These are phyloP conservation scores for Acidiella bohemica DNA, from an alignment of 495 filamentous ascomycete genomes.

Conservation along the genomic window DNA sequence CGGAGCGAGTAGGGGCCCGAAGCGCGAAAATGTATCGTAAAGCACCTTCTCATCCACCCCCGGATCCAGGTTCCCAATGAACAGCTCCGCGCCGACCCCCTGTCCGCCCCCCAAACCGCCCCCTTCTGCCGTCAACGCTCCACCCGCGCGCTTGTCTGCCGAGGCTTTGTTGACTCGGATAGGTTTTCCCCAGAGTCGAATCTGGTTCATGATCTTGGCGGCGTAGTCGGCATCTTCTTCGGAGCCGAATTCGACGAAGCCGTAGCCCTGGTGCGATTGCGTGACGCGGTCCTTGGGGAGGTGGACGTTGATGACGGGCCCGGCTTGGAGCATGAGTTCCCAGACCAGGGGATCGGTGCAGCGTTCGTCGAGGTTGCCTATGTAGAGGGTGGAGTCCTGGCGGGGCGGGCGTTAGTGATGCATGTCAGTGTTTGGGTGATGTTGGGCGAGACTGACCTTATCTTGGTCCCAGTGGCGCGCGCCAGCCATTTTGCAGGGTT, in stretches of 20 bases:
- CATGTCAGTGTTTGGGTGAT: no score
- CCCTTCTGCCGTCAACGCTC: constrained; percentile 47
- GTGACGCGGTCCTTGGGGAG: constrained; percentile 95
- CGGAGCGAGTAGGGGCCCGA: constrained; percentile 67
- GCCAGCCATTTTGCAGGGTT: constrained; percentile 5
- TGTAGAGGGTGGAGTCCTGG: constrained; percentile 93
- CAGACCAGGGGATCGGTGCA: constrained; percentile 81
- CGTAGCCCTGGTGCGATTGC: constrained; percentile 92
- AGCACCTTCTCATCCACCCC: constrained; percentile 93
- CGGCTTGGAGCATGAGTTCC: constrained; percentile 96
- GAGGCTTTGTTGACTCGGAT: constrained; percentile 94
- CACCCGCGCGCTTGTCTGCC: constrained; percentile 81
- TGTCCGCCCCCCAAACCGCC: constrained; percentile 44
- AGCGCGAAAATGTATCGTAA: constrained; percentile 94
- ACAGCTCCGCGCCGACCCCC: constrained; percentile 93
- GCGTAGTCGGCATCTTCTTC: constrained; percentile 97
- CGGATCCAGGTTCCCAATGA: constrained; percentile 88
- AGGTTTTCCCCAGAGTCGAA: constrained; percentile 83
- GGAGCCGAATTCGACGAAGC: constrained; percentile 94
- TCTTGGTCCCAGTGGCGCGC: constrained; percentile 55
- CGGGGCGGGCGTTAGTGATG: no score
- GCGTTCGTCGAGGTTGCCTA: constrained; percentile 96
- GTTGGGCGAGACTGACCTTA: no score
- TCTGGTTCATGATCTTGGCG: constrained; percentile 89
- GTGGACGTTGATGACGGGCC: constrained; percentile 93